Percentiles rank a stretch among this genome's conserved stretches.
Conservation (phyloP, 139 green algal genomes). For the Protoeuglena noctilucae region DNA sequence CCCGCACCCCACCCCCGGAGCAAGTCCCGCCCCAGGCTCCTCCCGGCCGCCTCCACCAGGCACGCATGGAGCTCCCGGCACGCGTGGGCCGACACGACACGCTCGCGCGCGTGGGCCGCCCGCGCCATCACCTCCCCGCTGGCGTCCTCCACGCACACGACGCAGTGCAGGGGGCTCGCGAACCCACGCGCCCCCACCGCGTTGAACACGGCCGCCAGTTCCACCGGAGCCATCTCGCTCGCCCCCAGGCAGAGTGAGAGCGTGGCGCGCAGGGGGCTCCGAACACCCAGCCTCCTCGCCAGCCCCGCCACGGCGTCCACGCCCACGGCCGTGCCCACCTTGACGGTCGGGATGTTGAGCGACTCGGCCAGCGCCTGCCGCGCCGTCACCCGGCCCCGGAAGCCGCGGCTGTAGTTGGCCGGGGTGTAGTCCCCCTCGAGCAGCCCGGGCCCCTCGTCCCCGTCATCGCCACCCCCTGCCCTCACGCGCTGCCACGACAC, state of each 20-base stretch:
- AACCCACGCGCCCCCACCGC: conserved; percentile 22
- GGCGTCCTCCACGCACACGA: background rate
- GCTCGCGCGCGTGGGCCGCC: no score
- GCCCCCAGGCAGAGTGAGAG: conserved; percentile 26
- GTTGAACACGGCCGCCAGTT: conserved; percentile 23
- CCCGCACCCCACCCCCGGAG: no score
- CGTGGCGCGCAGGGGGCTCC: conserved; percentile 11
- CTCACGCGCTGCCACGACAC: background rate
- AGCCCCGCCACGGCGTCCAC: conserved; percentile 18
- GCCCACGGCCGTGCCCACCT: conserved; percentile 22
- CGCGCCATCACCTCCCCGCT: background rate
- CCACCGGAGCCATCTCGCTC: conserved; percentile 29
- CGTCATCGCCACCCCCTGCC: background rate
- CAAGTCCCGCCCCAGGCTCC: background rate
- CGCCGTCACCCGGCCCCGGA: conserved; percentile 13
- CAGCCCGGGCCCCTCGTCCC: conserved; percentile 3
- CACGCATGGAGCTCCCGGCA: background rate
- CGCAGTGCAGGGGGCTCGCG: background rate
- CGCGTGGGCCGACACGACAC: background rate
- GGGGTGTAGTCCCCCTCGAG: conserved; percentile 11
- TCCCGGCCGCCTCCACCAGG: background rate
- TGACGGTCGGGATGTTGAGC: conserved; percentile 37
- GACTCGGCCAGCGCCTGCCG: conserved; percentile 21
- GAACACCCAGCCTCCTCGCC: conserved; percentile 19
- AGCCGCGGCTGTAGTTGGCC: conserved; percentile 10